These are phyloP conservation scores for Gracilariopsis chorda DNA, from an alignment of 23 red algal species.

Conservation along the genomic window DNA sequence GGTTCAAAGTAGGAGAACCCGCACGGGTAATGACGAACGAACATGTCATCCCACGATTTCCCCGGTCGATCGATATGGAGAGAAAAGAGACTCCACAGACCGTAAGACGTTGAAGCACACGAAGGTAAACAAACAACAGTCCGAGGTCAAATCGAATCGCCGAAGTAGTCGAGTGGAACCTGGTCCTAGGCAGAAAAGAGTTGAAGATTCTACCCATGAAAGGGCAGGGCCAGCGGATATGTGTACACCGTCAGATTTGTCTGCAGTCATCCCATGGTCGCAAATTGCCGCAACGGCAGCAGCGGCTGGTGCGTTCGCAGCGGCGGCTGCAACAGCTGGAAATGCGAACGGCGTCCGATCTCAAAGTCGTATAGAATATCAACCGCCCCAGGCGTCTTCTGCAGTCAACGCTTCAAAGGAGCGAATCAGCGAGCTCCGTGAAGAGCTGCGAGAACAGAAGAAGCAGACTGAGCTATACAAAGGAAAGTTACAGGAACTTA, in stretches of 20 bases:
- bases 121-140: neutral
- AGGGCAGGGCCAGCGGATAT: neutral
- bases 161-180: neutral
- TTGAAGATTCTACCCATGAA: neutral
- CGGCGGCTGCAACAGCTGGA: neutral
- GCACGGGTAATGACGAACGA: neutral
- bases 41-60: neutral
- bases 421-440: neutral
- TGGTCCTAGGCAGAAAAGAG: neutral
- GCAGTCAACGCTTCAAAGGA: neutral
- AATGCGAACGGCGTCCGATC: neutral
- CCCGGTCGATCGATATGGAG: neutral
- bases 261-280: conserved; percentile 3
- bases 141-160: neutral
- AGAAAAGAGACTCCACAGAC: neutral
- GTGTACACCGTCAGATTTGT: neutral
- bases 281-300: conserved; percentile 24
- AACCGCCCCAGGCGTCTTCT: neutral
- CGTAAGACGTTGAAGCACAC: no score
- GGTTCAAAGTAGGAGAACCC: neutral
- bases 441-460: neutral
- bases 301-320: conserved; percentile 14
- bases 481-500: conserved; percentile 11
- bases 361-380: neutral
- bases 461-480: neutral